Percentiles rank a stretch among this genome's conserved stretches.
These are phyloP conservation scores for Penicillium odoratum DNA, from an alignment of 495 filamentous ascomycete genomes.

Conservation along the genomic window DNA sequence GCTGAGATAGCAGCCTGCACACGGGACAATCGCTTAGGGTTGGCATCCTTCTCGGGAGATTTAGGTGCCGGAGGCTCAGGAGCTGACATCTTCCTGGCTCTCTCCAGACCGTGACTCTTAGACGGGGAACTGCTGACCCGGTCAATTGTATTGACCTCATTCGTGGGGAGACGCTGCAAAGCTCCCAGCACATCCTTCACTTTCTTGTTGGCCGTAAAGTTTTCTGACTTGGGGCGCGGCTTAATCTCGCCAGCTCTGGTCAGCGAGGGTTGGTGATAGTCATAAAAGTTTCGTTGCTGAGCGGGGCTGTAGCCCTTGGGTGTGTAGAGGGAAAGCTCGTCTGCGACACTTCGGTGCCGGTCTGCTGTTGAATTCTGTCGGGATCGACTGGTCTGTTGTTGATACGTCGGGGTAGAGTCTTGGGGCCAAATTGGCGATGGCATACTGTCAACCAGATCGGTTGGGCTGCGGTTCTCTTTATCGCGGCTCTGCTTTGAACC, in stretches of 20 bases:
- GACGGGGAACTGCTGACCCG: slow-evolving; percentile 18
- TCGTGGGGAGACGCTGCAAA: slow-evolving; percentile 27
- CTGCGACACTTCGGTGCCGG: slow-evolving; percentile 45
- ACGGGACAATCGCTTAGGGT: slow-evolving; percentile 47
- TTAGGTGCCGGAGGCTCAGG: slow-evolving; percentile 23
- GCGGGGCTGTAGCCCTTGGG: slow-evolving; percentile 61
- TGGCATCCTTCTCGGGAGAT: slow-evolving; percentile 27
- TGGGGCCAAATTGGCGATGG: slow-evolving; percentile 80
- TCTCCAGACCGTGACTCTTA: slow-evolving; percentile 22
- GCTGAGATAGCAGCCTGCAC: slow-evolving; percentile 68
- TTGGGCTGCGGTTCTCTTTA: slow-evolving; percentile 73
- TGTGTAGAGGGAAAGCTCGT: slow-evolving; percentile 63
- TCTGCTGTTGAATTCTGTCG: slow-evolving; percentile 33
- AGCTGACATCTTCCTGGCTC: slow-evolving; percentile 19
- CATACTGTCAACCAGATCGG: slow-evolving; percentile 45
- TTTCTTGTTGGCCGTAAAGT: slow-evolving; percentile 39
- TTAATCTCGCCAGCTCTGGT: slow-evolving; percentile 36
- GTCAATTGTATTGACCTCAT: slow-evolving; percentile 17
- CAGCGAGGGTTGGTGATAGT: slow-evolving; percentile 57
- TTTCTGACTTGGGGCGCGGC: slow-evolving; percentile 56
- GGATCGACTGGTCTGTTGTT: slow-evolving; percentile 31
- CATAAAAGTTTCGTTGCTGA: slow-evolving; percentile 65
- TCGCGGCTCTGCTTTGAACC: slow-evolving; percentile 54
- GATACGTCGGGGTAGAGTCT: slow-evolving; percentile 54
- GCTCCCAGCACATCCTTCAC: slow-evolving; percentile 37